Evolutionary conservation across 2,329 filamentous ascomycete species (phyloP).

Genomic region (Verticillium zaregamsianum): DNA sequence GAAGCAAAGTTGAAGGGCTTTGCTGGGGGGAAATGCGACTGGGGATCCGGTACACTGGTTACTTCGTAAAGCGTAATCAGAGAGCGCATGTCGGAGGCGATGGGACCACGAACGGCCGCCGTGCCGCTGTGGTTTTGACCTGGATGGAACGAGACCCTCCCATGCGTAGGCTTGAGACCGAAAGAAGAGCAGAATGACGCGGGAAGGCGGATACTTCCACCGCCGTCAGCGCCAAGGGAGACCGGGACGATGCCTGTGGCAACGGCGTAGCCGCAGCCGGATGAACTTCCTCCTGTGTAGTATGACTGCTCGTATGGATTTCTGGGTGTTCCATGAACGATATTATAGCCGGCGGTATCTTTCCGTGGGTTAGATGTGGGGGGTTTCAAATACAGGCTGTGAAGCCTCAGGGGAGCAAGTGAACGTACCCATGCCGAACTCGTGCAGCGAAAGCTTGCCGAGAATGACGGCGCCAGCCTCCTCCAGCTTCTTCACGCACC

Average conservation of each 20-base stretch:
- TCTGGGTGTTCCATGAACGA: constrained; percentile 65
- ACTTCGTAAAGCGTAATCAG: constrained; percentile 62
- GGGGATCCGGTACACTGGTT: constrained; percentile 59
- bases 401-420: background rate
- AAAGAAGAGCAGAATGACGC: constrained; percentile 69
- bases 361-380: background rate
- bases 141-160: constrained; percentile 59
- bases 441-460: constrained; percentile 66
- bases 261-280: constrained; percentile 69
- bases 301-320: constrained; percentile 72
- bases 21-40: constrained; percentile 46
- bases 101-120: constrained; percentile 62
- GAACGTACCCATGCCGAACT: constrained; percentile 61
- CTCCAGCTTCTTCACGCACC: constrained; percentile 47
- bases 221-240: constrained; percentile 68
- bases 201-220: constrained; percentile 71
- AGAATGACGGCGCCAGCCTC: constrained; percentile 48
- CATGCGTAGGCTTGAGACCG: constrained; percentile 68
- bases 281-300: constrained; percentile 75
- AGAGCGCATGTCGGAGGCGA: constrained; percentile 63
- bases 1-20: constrained; percentile 11
- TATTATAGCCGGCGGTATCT: constrained; percentile 74
- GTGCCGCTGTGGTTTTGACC: constrained; percentile 55
- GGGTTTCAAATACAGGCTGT: background rate
- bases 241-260: constrained; percentile 65